Percentiles rank a stretch among this genome's conserved stretches.
phyloP scores from a whole-genome alignment of 257 asterid species.

The Solanum arcanum region DNA sequence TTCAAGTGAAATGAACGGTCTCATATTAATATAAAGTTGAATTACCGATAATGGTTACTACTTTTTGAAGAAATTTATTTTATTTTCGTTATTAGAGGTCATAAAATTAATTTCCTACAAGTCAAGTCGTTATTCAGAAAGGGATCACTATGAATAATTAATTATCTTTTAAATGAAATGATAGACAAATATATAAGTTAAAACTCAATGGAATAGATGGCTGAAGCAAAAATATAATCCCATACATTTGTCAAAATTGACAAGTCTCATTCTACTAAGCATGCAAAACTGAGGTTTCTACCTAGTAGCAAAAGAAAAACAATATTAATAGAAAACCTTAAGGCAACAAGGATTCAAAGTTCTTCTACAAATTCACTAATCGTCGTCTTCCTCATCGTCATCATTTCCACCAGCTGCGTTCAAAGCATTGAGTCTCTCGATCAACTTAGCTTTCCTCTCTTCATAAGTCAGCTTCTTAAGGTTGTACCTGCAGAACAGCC shows the following conservation, averaged over 20 bases:
- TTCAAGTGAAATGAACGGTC: neutral
- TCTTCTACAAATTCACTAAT: slow-evolving; percentile 17
- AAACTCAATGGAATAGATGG: neutral
- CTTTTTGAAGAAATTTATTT: neutral
- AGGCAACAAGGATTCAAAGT: neutral
- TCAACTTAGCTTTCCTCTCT: slow-evolving; percentile 56
- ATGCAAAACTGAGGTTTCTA: neutral
- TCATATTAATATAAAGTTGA: neutral
- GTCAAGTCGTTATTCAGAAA: neutral
- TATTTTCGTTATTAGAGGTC: no score
- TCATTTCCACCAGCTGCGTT: slow-evolving; percentile 48
- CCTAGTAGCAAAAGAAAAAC: neutral
- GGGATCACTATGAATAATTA: neutral
- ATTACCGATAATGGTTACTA: neutral
- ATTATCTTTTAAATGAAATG: neutral
- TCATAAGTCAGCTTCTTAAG: slow-evolving; percentile 65
- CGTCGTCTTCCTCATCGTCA: slow-evolving; percentile 33
- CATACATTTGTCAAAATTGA: neutral
- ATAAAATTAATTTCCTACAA: neutral
- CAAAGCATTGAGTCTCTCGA: slow-evolving; percentile 64
- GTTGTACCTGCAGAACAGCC: slow-evolving; percentile 37
- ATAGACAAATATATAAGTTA: neutral
- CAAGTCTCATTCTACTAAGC: neutral
- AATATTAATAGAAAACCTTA: neutral
- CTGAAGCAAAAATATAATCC: neutral